Evolutionary conservation across 2,329 filamentous ascomycete species (phyloP).

Genomic region (Paracoccidioides lutzii): DNA sequence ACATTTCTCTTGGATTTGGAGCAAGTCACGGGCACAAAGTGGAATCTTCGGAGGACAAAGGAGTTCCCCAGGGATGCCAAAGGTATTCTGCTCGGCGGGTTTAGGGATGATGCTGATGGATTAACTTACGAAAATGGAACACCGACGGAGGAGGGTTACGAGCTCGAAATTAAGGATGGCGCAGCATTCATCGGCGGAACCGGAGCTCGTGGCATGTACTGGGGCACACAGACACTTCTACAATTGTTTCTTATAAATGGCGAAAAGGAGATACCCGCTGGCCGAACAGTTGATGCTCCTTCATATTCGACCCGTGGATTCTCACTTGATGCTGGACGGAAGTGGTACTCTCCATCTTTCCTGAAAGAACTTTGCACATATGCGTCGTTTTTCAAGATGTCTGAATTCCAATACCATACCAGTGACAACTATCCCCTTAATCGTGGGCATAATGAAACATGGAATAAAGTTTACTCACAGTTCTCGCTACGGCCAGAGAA

Average conservation of each 20-base stretch:
- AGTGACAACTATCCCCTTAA: slow-evolving; percentile 44
- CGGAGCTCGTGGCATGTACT: slow-evolving; percentile 44
- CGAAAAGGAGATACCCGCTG: slow-evolving; percentile 28
- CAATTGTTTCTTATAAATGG: slow-evolving; percentile 36
- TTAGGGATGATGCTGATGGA: slow-evolving; percentile 15
- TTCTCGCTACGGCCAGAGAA: slow-evolving; percentile 43
- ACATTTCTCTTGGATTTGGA: slow-evolving; percentile 36
- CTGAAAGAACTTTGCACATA: slow-evolving; percentile 47
- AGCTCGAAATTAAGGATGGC: slow-evolving; percentile 26
- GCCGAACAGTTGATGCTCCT: slow-evolving; percentile 37
- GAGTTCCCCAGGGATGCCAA: slow-evolving; percentile 19
- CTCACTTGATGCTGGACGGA: slow-evolving; percentile 42
- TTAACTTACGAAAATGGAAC: slow-evolving; percentile 38
- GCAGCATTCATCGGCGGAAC: slow-evolving; percentile 38
- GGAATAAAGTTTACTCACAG: slow-evolving; percentile 40
- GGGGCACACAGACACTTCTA: slow-evolving; percentile 44
- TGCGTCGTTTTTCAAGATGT: slow-evolving; percentile 50
- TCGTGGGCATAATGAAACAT: slow-evolving; percentile 37
- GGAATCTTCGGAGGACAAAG: slow-evolving; percentile 30
- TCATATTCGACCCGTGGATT: slow-evolving; percentile 40
- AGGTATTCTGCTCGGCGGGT: slow-evolving; percentile 34
- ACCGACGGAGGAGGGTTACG: slow-evolving; percentile 39
- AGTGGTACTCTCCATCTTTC: slow-evolving; percentile 44
- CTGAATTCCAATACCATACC: slow-evolving; percentile 46
- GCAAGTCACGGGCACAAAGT: slow-evolving; percentile 28